Evolutionary conservation across 2,329 filamentous ascomycete genomes (phyloP).

Genomic region (Dothiorella sarmentorum): DNA sequence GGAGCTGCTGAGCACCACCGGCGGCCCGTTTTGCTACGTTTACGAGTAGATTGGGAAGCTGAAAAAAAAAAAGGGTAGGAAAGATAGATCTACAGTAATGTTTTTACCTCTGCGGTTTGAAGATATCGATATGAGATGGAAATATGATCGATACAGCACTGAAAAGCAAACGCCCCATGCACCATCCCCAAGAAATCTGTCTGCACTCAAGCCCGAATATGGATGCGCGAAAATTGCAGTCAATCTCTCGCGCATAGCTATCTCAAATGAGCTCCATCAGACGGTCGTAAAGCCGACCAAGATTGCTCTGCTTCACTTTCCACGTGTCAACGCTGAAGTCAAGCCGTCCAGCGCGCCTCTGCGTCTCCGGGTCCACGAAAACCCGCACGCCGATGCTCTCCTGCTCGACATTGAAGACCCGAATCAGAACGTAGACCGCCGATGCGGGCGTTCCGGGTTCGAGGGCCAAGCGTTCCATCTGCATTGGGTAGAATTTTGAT

Average conservation of each 20-base stretch:
- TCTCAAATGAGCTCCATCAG: no score
- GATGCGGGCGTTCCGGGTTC: background rate
- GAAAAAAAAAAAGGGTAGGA: background rate
- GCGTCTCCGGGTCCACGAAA: constrained; percentile 34
- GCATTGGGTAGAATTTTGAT: background rate
- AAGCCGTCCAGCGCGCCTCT: background rate
- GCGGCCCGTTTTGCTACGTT: constrained; percentile 47
- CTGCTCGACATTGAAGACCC: constrained; percentile 39
- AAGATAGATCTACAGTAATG: background rate
- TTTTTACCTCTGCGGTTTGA: background rate
- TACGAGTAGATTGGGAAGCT: constrained; percentile 28
- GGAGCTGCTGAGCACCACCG: constrained; percentile 42
- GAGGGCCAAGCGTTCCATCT: background rate
- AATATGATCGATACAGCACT: no score
- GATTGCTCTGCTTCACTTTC: background rate
- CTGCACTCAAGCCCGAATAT: no score
- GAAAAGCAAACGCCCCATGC: no score
- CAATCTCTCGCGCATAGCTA: no score
- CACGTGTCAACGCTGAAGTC: background rate
- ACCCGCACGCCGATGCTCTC: constrained; percentile 33
- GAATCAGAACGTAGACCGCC: constrained; percentile 41
- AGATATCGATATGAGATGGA: background rate
- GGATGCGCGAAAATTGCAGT: no score
- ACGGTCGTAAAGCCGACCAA: no score
- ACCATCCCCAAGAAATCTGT: no score